Evolutionary conservation across 2,329 filamentous ascomycete genomes (phyloP).

Genomic region (Fusarium secorum): DNA sequence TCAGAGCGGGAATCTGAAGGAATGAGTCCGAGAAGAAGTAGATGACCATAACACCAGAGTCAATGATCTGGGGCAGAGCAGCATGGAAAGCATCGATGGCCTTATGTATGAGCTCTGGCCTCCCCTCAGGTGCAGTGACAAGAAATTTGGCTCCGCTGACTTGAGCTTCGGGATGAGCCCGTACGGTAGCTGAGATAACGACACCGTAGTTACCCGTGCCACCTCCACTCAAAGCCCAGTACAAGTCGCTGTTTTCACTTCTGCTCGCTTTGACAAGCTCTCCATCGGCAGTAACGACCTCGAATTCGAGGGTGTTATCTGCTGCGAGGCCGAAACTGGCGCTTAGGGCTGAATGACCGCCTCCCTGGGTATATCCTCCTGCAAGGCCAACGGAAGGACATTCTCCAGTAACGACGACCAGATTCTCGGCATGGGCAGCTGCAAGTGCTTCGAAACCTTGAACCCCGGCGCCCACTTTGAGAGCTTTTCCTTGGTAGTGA

Average conservation of each 20-base stretch:
- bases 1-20: conserved; percentile 46
- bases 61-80: conserved; percentile 48
- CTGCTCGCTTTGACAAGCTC: conserved; percentile 56
- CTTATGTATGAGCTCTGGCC: conserved; percentile 16
- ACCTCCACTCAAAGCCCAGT: conserved; percentile 69
- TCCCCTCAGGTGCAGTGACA: conserved; percentile 5
- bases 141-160: conserved; percentile 45
- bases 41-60: conserved; percentile 56
- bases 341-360: conserved; percentile 59
- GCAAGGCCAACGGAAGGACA: conserved; percentile 63
- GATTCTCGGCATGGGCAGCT: conserved; percentile 54
- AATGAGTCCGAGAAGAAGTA: conserved; percentile 44
- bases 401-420: conserved; percentile 63
- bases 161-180: conserved; percentile 54
- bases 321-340: conserved; percentile 64
- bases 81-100: conserved; percentile 38
- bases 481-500: conserved; percentile 59
- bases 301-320: conserved; percentile 64
- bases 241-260: conserved; percentile 61
- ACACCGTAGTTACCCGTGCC: conserved; percentile 67
- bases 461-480: conserved; percentile 64
- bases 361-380: conserved; percentile 69
- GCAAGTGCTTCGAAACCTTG: conserved; percentile 56
- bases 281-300: conserved; percentile 63
- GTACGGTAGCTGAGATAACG: conserved; percentile 62